A percentile compares a stretch with the other conserved stretches of the same genome.
Evolutionary conservation across 768 basidiomycete species (phyloP).

Genomic region (Psilocybe sp.): DNA sequence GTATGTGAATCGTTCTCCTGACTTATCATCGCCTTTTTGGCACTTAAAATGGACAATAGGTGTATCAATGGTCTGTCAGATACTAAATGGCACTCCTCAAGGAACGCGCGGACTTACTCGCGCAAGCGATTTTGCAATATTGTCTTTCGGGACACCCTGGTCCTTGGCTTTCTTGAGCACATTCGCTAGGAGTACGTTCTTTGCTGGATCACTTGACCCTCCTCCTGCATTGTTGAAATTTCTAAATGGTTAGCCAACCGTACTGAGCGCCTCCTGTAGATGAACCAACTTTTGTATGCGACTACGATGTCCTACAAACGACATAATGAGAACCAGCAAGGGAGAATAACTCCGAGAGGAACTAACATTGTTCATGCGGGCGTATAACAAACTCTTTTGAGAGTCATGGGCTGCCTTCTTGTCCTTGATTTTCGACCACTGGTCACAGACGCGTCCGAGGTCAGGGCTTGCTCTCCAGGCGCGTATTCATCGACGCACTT

Average conservation of each 20-base stretch:
- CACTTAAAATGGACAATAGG: constrained; percentile 30
- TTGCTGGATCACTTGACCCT: constrained; percentile 50
- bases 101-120: constrained; percentile 34
- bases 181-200: constrained; percentile 51
- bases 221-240: constrained; percentile 37
- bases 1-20: constrained; percentile 50
- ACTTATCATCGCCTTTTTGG: constrained; percentile 41
- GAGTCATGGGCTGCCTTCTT: constrained; percentile 65
- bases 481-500: too few relatives aligned
- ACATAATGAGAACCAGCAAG: constrained; percentile 1
- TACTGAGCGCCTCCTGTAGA: not conserved
- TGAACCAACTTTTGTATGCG: constrained; percentile 54
- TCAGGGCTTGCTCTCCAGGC: not conserved
- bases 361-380: constrained; percentile 54
- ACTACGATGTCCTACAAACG: constrained; percentile 52
- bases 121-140: constrained; percentile 60
- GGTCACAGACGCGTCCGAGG: not conserved
- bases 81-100: not conserved
- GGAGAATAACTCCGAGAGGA: not conserved
- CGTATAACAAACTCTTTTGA: constrained; percentile 56
- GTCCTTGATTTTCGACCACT: constrained; percentile 81
- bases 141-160: constrained; percentile 64
- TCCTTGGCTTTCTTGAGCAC: constrained; percentile 56
- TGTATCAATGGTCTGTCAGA: not conserved
- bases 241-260: constrained; percentile 2